These are phyloP conservation scores for Umbilicus rupestris DNA, from an alignment of 164 flowering plant genomes.

Conservation along the genomic window DNA sequence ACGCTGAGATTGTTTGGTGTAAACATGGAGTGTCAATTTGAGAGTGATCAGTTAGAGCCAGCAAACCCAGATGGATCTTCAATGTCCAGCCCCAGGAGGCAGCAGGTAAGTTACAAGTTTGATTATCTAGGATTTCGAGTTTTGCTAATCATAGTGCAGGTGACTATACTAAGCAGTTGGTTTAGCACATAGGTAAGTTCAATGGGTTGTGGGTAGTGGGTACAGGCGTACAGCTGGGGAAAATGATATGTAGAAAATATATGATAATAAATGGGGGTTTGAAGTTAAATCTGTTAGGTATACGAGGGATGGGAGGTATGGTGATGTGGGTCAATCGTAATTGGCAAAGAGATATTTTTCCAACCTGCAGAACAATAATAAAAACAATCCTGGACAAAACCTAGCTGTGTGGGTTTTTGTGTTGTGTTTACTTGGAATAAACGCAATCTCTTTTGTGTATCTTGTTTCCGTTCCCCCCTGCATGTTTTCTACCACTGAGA, in stretches of 20 bases:
- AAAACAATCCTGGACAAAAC: neutral
- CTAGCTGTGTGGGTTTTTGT: neutral
- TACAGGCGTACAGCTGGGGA: conserved; percentile 5
- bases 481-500: neutral
- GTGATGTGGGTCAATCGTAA: conserved; percentile 4
- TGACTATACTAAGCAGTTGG: no score
- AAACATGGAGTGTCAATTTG: conserved; percentile 63
- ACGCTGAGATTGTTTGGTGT: conserved; percentile 74
- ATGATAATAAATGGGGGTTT: no score
- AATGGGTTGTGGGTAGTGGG: no score
- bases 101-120: neutral
- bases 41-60: conserved; percentile 20
- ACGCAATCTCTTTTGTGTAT: neutral
- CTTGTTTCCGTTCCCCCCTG: neutral
- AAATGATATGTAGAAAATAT: neutral
- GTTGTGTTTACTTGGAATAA: neutral
- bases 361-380: neutral
- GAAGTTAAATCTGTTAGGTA: no score
- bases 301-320: no score
- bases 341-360: conserved; percentile 7
- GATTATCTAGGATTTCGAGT: neutral
- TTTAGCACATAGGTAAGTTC: no score
- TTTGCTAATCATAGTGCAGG: no score
- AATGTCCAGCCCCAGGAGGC: neutral
- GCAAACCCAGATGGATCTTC: neutral